Conservation (phyloP, 2,329 filamentous ascomycete genomes). For the Drechslerella coelobrocha region DNA sequence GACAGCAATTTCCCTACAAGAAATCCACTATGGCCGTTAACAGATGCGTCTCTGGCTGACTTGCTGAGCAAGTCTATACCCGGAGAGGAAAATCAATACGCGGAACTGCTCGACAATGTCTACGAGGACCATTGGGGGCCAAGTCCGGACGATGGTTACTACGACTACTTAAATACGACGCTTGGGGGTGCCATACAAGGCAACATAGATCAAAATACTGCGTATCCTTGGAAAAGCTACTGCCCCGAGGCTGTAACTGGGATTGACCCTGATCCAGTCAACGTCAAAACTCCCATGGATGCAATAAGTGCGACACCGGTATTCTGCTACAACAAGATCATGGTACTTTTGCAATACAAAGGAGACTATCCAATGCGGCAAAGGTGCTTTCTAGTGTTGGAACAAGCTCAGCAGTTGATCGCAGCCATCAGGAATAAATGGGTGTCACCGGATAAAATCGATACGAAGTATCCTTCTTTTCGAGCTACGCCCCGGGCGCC, state of each 20-base stretch:
- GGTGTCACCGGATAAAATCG: not conserved
- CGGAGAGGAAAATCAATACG: slow-evolving; percentile 17
- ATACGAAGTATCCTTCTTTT: not conserved
- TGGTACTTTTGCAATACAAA: slow-evolving; percentile 32
- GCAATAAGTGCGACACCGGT: slow-evolving; percentile 17
- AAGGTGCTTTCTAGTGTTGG: not conserved
- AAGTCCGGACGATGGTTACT: not conserved
- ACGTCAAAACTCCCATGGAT: not conserved
- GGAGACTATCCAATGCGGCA: not conserved
- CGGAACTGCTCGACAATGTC: slow-evolving; percentile 9
- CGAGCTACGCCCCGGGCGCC: slow-evolving; percentile 1
- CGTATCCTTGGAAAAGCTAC: not conserved
- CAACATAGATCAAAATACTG: not conserved
- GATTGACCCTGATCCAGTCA: slow-evolving; percentile 25
- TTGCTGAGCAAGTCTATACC: not conserved
- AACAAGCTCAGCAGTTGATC: slow-evolving; percentile 6
- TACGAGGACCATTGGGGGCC: slow-evolving; percentile 41
- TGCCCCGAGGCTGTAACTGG: slow-evolving; percentile 7
- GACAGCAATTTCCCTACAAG: not conserved
- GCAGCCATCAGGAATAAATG: slow-evolving; percentile 21
- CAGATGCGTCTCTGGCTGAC: not conserved
- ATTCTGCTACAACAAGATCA: slow-evolving; percentile 16
- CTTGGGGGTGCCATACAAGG: not conserved
- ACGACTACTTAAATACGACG: not conserved
- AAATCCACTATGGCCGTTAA: not conserved